phyloP scores from a whole-genome alignment of 2,329 filamentous ascomycete genomes.

The Nemania diffusa region DNA sequence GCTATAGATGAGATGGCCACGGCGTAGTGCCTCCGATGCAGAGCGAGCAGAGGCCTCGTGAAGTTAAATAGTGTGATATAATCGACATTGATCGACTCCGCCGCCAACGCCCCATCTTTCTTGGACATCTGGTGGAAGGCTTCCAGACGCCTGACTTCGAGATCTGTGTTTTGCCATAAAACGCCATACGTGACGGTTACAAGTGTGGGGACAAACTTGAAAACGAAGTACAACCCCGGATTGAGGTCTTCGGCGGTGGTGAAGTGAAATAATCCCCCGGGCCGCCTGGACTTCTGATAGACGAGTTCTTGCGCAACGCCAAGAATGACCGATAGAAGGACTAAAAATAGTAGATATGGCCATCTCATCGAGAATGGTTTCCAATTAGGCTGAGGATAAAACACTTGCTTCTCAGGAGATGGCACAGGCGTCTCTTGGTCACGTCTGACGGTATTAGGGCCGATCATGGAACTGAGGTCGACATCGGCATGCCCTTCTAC shows the following conservation, averaged over 20 bases:
- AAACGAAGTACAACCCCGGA: slow-evolving; percentile 65
- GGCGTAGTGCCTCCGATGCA: slow-evolving; percentile 72
- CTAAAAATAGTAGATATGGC: slow-evolving; percentile 66
- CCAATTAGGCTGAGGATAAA: slow-evolving; percentile 73
- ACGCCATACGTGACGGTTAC: slow-evolving; percentile 71
- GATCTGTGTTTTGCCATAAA: slow-evolving; percentile 73
- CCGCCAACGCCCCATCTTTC: slow-evolving; percentile 68
- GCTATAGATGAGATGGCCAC: slow-evolving; percentile 74
- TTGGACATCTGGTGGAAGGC: slow-evolving; percentile 74
- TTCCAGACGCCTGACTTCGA: slow-evolving; percentile 73
- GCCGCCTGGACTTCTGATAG: slow-evolving; percentile 59
- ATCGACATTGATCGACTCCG: slow-evolving; percentile 77
- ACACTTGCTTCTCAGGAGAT: slow-evolving; percentile 59
- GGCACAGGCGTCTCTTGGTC: slow-evolving; percentile 53
- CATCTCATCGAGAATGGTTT: slow-evolving; percentile 73
- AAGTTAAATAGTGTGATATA: slow-evolving; percentile 77
- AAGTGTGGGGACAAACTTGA: slow-evolving; percentile 72
- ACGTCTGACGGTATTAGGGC: slow-evolving; percentile 51
- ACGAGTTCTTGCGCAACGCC: slow-evolving; percentile 65
- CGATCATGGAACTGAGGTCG: slow-evolving; percentile 64
- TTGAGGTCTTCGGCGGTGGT: slow-evolving; percentile 60
- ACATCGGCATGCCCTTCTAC: slow-evolving; percentile 58
- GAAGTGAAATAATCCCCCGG: slow-evolving; percentile 61
- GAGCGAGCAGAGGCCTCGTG: slow-evolving; percentile 70
- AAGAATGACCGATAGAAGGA: slow-evolving; percentile 64